Evolutionary conservation across 768 basidiomycete genomes (phyloP).

Genomic region (Leccinum pellstonianum): DNA sequence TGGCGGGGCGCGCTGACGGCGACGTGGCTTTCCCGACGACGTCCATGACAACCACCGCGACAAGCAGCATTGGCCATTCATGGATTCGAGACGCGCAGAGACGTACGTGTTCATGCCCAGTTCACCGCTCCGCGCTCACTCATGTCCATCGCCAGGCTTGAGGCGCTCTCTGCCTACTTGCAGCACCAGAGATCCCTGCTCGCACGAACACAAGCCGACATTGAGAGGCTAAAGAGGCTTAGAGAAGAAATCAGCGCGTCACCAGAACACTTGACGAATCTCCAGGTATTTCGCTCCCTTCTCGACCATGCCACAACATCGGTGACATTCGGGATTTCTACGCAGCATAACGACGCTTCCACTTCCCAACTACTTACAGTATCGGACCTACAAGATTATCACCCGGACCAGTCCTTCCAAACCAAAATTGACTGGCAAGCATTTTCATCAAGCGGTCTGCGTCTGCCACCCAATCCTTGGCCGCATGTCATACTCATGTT

Average conservation of each 20-base stretch:
- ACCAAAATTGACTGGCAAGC: slow-evolving; percentile 60
- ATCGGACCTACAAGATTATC: slow-evolving; percentile 45
- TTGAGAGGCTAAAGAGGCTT: slow-evolving; percentile 52
- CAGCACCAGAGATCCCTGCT: slow-evolving; percentile 59
- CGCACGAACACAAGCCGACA: slow-evolving; percentile 59
- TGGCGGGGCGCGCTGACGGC: slow-evolving; percentile 18
- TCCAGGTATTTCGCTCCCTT: slow-evolving; percentile 33
- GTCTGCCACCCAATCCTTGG: not conserved
- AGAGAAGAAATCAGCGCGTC: slow-evolving; percentile 38
- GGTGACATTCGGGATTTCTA: slow-evolving; percentile 13
- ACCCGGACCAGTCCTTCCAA: slow-evolving; percentile 40
- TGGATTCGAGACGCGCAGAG: slow-evolving; percentile 37
- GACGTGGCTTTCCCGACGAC: slow-evolving; percentile 8
- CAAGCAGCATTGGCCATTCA: slow-evolving; percentile 19
- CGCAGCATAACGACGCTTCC: slow-evolving; percentile 13
- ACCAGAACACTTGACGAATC: slow-evolving; percentile 34
- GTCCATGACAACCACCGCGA: slow-evolving; percentile 35
- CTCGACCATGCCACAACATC: slow-evolving; percentile 14
- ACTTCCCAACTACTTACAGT: slow-evolving; percentile 37
- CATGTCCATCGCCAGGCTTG: slow-evolving; percentile 25
- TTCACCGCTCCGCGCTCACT: slow-evolving; percentile 1
- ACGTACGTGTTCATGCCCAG: slow-evolving; percentile 23
- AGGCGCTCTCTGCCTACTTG: slow-evolving; percentile 69
- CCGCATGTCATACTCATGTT: slow-evolving; percentile 9
- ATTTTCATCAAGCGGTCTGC: slow-evolving; percentile 56